These are phyloP conservation scores for Eimeria maxima DNA, from an alignment of 169 alveolate genomes.

Conservation along the genomic window DNA sequence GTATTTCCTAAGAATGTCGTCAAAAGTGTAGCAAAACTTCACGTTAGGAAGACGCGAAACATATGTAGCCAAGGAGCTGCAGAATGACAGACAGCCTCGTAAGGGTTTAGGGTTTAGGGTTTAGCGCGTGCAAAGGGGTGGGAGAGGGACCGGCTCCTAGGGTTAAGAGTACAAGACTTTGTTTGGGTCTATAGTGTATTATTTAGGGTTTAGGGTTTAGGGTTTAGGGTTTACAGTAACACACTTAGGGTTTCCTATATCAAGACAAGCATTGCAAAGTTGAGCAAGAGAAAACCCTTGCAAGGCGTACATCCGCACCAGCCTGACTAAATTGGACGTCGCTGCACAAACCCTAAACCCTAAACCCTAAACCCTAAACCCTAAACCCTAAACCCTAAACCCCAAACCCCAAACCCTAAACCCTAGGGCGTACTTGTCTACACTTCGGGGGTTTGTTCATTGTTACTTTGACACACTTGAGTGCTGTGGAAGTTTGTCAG, in stretches of 20 bases:
- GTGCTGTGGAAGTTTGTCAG: no score
- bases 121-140: no score
- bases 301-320: conserved; percentile 25
- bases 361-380: conserved; percentile 60
- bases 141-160: no score
- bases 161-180: no score
- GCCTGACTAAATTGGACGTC: background rate
- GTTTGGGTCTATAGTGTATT: no score
- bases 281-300: background rate
- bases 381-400: conserved; percentile 19
- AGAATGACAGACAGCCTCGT: background rate
- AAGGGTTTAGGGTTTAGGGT: conserved; percentile 24
- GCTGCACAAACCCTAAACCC: conserved; percentile 50
- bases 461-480: no score
- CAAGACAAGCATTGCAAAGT: background rate
- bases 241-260: conserved; percentile 7
- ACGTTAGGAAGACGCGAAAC: background rate
- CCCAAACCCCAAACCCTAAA: background rate
- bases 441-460: no score
- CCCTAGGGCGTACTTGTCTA: background rate
- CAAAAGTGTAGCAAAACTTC: background rate
- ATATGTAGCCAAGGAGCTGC: conserved; percentile 54
- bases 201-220: conserved; percentile 30
- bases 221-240: background rate
- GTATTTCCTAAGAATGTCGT: background rate